Evolutionary conservation across 1,284 basidiomycete species (phyloP), one percentile per base, ranked within the genome.

Genomic region (Sanghuangporus weigelae): DNA sequence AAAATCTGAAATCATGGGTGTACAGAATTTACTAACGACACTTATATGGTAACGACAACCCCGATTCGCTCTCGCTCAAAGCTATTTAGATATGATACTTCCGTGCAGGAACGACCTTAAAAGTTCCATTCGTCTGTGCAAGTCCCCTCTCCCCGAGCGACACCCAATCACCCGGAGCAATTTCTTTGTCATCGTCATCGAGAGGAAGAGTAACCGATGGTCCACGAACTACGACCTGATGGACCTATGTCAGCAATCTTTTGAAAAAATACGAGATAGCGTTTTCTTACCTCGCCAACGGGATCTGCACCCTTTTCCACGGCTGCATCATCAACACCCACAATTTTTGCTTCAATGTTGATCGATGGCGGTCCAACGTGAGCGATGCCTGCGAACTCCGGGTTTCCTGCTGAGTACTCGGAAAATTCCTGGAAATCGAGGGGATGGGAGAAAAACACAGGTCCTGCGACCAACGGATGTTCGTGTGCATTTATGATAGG

Each of bases 361-460:
- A 88, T 79, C 36, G 84, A 81, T 1, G 91, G 90, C 7, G 90
- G 85, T 1, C 90, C 90, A 21, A 84, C 82, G 67, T 87, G 86
- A 1, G 86, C 84, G 3, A 76, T 64, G 19, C 76, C 74, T 23
- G 69, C 68, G 65, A 74, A 71, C 2, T 72, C 69, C 14, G 75
- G 72, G 16, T 74, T 69, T 12, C 67, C 14, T 56, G 61, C 60
- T 54, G 67, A 16, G 57, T 53, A 38, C 50, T 60, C 56, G 1
- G 81, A 78, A 73, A 92, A 85, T 16, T 84, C 80, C 73, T 93
- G 90, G 55, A 93, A 73, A 70, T 93, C 90, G 50, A 90, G 80
- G 0, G 89, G 82, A 69, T 92, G 87, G 2, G 88, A 84, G 5
- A 90, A 87, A 51, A 92, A 79, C 23, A 92, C 75, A 0, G 90